Base-by-base conservation (phyloP, 129 eudicot genomes). In the Artemisia tridentata region DNA sequence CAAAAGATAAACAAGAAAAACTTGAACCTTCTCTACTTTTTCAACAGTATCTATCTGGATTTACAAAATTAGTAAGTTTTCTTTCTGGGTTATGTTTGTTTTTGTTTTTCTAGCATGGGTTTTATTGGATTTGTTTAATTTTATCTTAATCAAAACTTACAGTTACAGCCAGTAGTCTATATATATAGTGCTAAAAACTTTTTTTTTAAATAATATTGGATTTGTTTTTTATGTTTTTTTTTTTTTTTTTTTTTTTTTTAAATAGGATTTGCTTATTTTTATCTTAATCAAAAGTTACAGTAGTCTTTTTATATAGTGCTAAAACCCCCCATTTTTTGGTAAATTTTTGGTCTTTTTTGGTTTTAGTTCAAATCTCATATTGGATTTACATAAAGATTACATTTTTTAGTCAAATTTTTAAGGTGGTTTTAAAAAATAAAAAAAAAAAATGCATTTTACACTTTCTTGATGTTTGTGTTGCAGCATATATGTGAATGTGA, bases 21-120 rank as follows among this genome's bases (percentile, higher is more conserved):
- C 19, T 14, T 73, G 53, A 62, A 72, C 11, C 52, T 15, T 50
- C 52, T 29, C 73, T 38, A 63, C 53, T 17, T 52, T 60, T 69
- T 77, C 62, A 60, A 65, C 75, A 71, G 61, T 69, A 34, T 77
- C 57, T 23, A 57, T 57, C 73, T 41, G 3, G n/a, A 17, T 68
- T 48, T 21, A 60, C 64, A 59, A 18, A 49, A 50, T 77, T 62
- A 70, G 80, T 77, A 77, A 69, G 75, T 38, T 69, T 77, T 68
- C 3, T 38, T 38, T 64, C 17, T 74, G 65, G 78, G 78, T 53
- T 54, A 63, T 65, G 46, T 53, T 73, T 63, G 52, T 13, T 63
- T 73, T 73, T 73, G 46, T 41, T 52, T n/a, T 41, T 69, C 80
- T 59, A 7, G 69, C 51, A 34, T 77, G 80, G 64, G 75, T 38